Conservation (phyloP, 345 rosid genomes). For the Dovyalis caffra region DNA sequence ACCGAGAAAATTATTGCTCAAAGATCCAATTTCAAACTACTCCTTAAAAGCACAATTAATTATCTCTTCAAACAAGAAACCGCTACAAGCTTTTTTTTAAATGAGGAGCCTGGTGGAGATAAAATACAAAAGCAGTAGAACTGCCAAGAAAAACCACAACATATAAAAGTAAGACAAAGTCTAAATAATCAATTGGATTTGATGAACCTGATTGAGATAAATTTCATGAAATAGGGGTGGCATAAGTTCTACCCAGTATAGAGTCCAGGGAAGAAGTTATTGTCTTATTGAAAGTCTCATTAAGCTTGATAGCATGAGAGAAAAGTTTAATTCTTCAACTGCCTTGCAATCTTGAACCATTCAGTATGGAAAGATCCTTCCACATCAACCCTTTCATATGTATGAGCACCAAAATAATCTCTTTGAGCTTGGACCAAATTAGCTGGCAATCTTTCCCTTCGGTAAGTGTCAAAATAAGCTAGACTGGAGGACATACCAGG, state of each 20-base stretch:
- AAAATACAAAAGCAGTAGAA: constrained; percentile 12
- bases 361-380: constrained; percentile 96
- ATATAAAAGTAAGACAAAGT: constrained; percentile 2
- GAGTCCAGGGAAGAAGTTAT: constrained; percentile 23
- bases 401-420: constrained; percentile 97
- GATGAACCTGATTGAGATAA: background rate
- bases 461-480: constrained; percentile 84
- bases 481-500: constrained; percentile 98
- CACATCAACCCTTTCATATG: constrained; percentile 85
- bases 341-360: constrained; percentile 93
- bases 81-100: background rate
- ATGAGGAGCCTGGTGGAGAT: background rate
- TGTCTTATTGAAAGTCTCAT: constrained; percentile 27
- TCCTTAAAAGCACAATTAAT: background rate
- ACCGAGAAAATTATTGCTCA: background rate
- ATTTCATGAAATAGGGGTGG: constrained; percentile 3
- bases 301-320: constrained; percentile 11
- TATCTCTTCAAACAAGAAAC: background rate
- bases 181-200: background rate
- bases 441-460: constrained; percentile 84
- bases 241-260: constrained; percentile 11
- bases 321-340: constrained; percentile 41
- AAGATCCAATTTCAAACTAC: background rate
- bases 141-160: constrained; percentile 14
- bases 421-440: constrained; percentile 97